Evolutionary conservation across 768 basidiomycete species (phyloP), one percentile per base, ranked within the genome.

Genomic region (Phlegmacium glaucopus): DNA sequence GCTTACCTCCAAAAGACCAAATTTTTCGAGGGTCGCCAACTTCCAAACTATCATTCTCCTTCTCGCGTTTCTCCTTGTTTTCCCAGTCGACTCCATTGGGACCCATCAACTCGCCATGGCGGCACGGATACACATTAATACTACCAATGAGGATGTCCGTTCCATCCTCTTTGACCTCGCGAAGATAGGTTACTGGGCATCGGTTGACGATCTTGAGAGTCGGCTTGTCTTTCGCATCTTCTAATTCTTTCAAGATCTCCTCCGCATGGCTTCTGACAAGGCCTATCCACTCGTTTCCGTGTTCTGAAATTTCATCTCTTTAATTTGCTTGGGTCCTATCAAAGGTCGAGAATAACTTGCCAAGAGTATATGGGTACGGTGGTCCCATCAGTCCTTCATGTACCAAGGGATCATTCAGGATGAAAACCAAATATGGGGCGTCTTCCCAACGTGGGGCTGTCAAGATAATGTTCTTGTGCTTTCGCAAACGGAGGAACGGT

Each of bases 1-100:
- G 50, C 75, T 10, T 60, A 85, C 85, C 73, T 52, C 84, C 86
- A 26, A 86, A 61, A 10, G 69, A 72, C 81, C 82, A 87, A 22
- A 78, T 57, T 45, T 85, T 82, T 26, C 66, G 66, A 9, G 77
- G 75, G 53, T 86, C 79, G 10, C 81, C 83, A 10, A 62, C 45
- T 6, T 57, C 54, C 44, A 70, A 69, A 1, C 47, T 58, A 17
- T 63, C 56, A 53, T 84, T 85, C 52, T 67, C 66, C 39, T 66
- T 62, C 27, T 62, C 61, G 11, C 66, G 60, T 42, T 51, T 59
- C 35, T 63, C 62, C 55, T 68, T 66, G 50, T 70, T 70, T 17
- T 68, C 70, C 18, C 56, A 52, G 52, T 79, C 73, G n/a, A n/a
- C 49, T 4, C 48, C 50, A 15, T 53, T 47, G 17, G 44, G 40